These are phyloP conservation scores for Trypanosoma rangeli DNA, from an alignment of 208 protist species.

Conservation along the genomic window DNA sequence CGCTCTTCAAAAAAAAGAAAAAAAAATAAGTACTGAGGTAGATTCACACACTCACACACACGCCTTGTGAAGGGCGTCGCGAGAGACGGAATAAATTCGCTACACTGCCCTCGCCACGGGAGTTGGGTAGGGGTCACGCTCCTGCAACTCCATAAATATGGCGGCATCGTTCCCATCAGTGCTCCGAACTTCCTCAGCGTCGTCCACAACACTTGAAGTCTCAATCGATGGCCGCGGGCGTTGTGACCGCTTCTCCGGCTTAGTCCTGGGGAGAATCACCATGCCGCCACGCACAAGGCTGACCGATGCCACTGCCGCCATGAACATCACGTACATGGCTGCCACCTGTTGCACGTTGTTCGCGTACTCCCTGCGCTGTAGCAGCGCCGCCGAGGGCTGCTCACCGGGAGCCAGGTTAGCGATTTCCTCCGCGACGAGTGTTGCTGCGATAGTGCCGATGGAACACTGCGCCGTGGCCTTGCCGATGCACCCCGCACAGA, in stretches of 20 bases:
- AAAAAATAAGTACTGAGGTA: background rate
- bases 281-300: conserved; percentile 58
- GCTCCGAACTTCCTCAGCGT: too few species aligned
- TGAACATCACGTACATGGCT: conserved; percentile 81
- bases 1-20: too few species aligned
- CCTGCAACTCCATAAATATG: too few species aligned
- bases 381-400: conserved; percentile 19
- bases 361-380: conserved; percentile 43
- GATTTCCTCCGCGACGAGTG: conserved; percentile 47
- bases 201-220: background rate
- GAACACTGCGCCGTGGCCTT: conserved; percentile 81
- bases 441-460: conserved; percentile 62
- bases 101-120: background rate
- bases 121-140: too few species aligned
- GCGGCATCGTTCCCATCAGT: too few species aligned
- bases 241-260: background rate
- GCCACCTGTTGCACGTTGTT: conserved; percentile 72
- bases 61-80: too few species aligned
- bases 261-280: conserved; percentile 37
- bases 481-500: conserved; percentile 67
- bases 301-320: conserved; percentile 65
- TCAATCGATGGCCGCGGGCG: background rate
- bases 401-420: conserved; percentile 31
- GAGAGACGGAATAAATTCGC: too few species aligned
- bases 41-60: too few species aligned